These are phyloP conservation scores for Psilocybe cubensis DNA, from an alignment of 768 basidiomycete species.

Conservation along the genomic window DNA sequence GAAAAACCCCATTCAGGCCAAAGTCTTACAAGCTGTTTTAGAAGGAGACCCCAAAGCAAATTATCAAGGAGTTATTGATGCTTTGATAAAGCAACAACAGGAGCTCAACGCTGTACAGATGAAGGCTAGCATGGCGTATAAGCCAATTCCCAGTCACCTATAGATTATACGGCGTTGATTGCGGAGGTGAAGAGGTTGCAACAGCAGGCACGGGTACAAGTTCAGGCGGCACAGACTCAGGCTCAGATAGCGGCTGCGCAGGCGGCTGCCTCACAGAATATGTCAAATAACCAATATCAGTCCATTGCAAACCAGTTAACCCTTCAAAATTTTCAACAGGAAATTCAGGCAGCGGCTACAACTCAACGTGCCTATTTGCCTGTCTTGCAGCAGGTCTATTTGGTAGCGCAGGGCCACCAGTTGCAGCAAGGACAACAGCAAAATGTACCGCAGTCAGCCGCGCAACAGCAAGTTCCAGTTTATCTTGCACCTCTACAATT, in stretches of 20 bases:
- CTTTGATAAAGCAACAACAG: conserved; percentile 33
- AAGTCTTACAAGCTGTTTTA: conserved; percentile 33
- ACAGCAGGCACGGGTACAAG: not conserved
- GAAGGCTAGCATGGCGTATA: conserved; percentile 19
- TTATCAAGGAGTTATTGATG: conserved; percentile 36
- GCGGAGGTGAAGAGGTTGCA: conserved; percentile 24
- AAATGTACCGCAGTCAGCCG: conserved; percentile 7
- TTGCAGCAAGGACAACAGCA: conserved; percentile 14
- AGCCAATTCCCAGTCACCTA: conserved; percentile 13
- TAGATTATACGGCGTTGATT: conserved; percentile 26
- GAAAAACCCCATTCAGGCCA: conserved; percentile 18
- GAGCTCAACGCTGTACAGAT: conserved; percentile 18
- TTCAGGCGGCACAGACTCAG: not conserved
- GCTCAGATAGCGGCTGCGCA: not conserved
- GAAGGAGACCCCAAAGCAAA: conserved; percentile 34
- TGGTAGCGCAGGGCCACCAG: conserved; percentile 9
- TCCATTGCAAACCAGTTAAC: not conserved
- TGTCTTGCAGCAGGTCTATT: not conserved
- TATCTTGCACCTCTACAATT: conserved; percentile 19
- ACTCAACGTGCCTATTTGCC: conserved; percentile 7
- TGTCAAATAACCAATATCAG: conserved; percentile 11
- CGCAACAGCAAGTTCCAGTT: conserved; percentile 20
- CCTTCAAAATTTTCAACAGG: conserved; percentile 7
- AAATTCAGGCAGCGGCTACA: conserved; percentile 3
- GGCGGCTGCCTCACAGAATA: conserved; percentile 8